phyloP scores from a whole-genome alignment of 805 yeast species.

The Metschnikowia cerradonensis region DNA sequence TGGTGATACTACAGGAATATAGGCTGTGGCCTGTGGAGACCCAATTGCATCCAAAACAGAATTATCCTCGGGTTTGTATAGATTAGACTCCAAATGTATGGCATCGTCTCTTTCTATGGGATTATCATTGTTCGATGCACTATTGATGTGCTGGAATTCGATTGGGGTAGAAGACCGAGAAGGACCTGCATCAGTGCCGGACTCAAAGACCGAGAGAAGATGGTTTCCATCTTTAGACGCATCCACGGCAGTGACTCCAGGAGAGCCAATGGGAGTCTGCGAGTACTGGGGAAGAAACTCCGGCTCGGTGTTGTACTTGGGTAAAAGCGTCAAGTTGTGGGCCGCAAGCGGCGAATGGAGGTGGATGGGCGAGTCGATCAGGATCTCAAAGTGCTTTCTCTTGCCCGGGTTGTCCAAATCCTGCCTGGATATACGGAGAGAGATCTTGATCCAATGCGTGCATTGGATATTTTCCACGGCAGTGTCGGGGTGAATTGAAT shows the following conservation, averaged over 20 bases:
- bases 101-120: conserved; percentile 36
- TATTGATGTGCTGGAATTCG: conserved; percentile 28
- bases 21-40: conserved; percentile 18
- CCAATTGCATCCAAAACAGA: conserved; percentile 20
- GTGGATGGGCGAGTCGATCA: conserved; percentile 92
- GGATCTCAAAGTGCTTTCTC: conserved; percentile 88
- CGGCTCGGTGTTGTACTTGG: conserved; percentile 52
- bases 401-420: conserved; percentile 52
- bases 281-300: conserved; percentile 25
- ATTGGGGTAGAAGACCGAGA: conserved; percentile 8
- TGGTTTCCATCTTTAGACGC: conserved; percentile 7
- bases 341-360: conserved; percentile 72
- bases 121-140: conserved; percentile 24
- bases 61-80: conserved; percentile 52
- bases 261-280: conserved; percentile 50
- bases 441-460: conserved; percentile 93
- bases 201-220: neutral
- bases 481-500: conserved; percentile 76
- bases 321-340: conserved; percentile 73
- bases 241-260: conserved; percentile 50
- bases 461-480: conserved; percentile 74
- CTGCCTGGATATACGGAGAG: conserved; percentile 70
- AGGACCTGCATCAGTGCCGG: conserved; percentile 2
- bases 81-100: conserved; percentile 40
- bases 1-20: conserved; percentile 14